These are phyloP conservation scores for Cystobasidium ongulense DNA, from an alignment of 768 basidiomycete genomes.

Conservation along the genomic window DNA sequence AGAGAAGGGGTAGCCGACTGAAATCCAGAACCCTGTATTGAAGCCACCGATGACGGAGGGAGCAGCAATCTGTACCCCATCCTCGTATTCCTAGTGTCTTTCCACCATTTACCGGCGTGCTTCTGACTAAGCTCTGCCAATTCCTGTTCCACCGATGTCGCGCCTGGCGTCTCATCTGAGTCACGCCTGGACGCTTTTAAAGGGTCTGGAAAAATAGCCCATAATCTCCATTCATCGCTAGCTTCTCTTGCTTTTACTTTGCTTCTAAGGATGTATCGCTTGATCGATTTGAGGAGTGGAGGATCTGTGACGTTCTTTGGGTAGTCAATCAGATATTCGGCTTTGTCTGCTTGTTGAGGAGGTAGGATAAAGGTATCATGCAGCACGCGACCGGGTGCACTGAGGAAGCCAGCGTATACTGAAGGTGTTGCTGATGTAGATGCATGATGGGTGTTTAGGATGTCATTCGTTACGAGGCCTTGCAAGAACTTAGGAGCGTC, in stretches of 20 bases:
- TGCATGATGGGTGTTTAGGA: conserved; percentile 4
- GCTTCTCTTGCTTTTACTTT: conserved; percentile 77
- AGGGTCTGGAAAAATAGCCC: conserved; percentile 42
- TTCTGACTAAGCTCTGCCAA: conserved; percentile 4
- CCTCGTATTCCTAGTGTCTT: background rate
- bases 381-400: conserved; percentile 65
- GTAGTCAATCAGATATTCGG: conserved; percentile 40
- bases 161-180: conserved; percentile 8
- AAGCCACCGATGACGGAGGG: conserved; percentile 14
- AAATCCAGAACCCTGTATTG: conserved; percentile 21
- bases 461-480: conserved; percentile 41
- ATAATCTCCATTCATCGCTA: conserved; percentile 54
- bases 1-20: conserved; percentile 3
- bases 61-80: conserved; percentile 21
- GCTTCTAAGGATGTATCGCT: conserved; percentile 75
- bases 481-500: conserved; percentile 41
- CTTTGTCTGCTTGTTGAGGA: conserved; percentile 46
- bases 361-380: conserved; percentile 76
- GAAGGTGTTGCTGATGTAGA: conserved; percentile 1
- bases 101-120: conserved; percentile 16
- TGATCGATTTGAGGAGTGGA: conserved; percentile 62
- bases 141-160: conserved; percentile 33
- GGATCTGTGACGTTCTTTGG: conserved; percentile 41
- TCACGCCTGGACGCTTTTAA: conserved; percentile 25
- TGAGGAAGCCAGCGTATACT: conserved; percentile 37